Evolutionary conservation across 177 flowering plant species (phyloP), one percentile per base, ranked within the genome.

Genomic region (Vitis hybrid): DNA sequence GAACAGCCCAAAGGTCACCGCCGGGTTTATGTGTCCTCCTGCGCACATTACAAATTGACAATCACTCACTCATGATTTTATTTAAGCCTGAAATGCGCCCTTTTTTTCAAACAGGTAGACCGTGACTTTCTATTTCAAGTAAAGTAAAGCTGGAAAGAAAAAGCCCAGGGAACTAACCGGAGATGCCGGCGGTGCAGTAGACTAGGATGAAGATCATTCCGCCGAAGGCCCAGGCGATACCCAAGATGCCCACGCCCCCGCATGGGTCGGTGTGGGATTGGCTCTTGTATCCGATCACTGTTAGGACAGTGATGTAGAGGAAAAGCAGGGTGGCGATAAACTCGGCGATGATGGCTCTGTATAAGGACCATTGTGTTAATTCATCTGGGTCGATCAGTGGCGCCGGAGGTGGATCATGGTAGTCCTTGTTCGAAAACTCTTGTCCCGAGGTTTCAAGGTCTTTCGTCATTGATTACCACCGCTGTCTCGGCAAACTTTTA

Each of bases 1-100:
- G 72, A 90, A 86, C 73, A 90, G 73, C 59, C 95, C 95, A 60
- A 90, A 84, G 6, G 95, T 90, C 82, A 90, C 95, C 0, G 92
- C 95, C 18, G 92, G 95, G 80, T 89, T 91, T 0, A 91, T 90
- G 77, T 90, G 95, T 62, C 95, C 95, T 50, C 94, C 94, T 90
- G 86, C 68, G 18, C 64, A 74, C 12, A 28, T 28, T 53, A 18
- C 44, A 64, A 15, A 31, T 12, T 18, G 28, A 24, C 4, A 24
- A 24, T 0, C 28, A 24, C 28, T 24, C 28, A 24, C 28, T 24
- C 4, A 24, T 24, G 28, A 24, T 24, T 24, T 24, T 24, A 24
- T 24, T 24, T 0, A 24, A 24, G 28, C 28, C 28, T 24, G 28
- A 24, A 24, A 24, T 24, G 28, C 28, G 28, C 28, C 28, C 4